Evolutionary conservation across 495 filamentous ascomycete genomes (phyloP), one percentile per base, ranked within the genome.

Genomic region (Talaromyces stipitatus): DNA sequence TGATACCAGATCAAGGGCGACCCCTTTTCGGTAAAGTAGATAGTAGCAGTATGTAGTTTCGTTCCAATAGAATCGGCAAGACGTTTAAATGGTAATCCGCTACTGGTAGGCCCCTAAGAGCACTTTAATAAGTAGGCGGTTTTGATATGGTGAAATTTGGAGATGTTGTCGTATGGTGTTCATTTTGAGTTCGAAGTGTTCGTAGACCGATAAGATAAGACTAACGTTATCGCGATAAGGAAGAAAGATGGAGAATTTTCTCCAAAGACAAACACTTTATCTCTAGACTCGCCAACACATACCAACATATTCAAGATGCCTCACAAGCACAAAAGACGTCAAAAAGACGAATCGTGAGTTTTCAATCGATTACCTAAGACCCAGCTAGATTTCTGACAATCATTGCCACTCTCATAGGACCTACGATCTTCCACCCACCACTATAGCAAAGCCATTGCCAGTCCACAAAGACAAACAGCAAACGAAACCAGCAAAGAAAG

Each of bases 321-420:
- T 73, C 88, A 92, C 77, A 94, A 92, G 69, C 89, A 94, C 67
- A 90, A 86, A 66, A 50, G 78, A 76, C 65, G 82, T 67, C 65
- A 82, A 58, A 80, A 81, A 55, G 78, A 64, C 54, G 54, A 71
- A 38, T 56, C 61, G 72, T 80, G 73, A 63, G 71, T 33, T 8
- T 54, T 18, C 9, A 28, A 26, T 8, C 16, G 33, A 14, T 38
- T 8, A 38, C 16, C 30, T 16, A 38, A 16, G 16, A 38, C 10
- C 46, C 33, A n/a, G 24, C 10, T 47, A 28, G 10, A 4, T 56
- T 16, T n/a, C 36, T 54, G n/a, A n/a, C n/a, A 43, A 52, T 41
- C 14, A 20, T 33, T 11, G 24, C 36, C 33, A 7, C 38, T 12
- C 18, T 18, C 7, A n/a, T 8, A 65, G 63, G 61, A 84, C 80